These are phyloP conservation scores for Boletus subcaerulescens DNA, from an alignment of 768 basidiomycete species.

Conservation along the genomic window DNA sequence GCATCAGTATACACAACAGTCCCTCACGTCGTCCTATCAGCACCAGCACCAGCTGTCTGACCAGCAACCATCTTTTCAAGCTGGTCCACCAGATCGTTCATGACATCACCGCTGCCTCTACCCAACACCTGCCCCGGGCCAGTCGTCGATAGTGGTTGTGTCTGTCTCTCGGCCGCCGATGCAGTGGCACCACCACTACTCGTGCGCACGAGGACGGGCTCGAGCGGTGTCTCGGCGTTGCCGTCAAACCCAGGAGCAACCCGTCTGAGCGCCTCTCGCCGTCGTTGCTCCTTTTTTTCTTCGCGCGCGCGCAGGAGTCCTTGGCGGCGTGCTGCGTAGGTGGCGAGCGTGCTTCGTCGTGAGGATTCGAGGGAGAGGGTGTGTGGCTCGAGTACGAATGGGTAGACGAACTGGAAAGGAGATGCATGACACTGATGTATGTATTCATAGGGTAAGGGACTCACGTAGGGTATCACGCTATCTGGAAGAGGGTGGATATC, in stretches of 20 bases:
- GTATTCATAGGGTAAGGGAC: slow-evolving; percentile 20
- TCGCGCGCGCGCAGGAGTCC: slow-evolving; percentile 67
- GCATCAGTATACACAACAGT: too few relatives aligned
- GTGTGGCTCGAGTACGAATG: slow-evolving; percentile 90
- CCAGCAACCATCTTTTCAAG: slow-evolving; percentile 59
- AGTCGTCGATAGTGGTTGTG: too few relatives aligned
- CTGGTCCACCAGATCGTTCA: slow-evolving; percentile 82
- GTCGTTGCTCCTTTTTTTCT: slow-evolving; percentile 69
- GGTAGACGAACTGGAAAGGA: slow-evolving; percentile 86
- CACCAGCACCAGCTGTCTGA: neutral
- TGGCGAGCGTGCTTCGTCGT: slow-evolving; percentile 61
- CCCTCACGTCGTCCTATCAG: neutral
- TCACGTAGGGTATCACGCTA: slow-evolving; percentile 83
- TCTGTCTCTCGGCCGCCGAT: slow-evolving; percentile 13
- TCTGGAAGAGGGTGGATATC: slow-evolving; percentile 96
- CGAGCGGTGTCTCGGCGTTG: slow-evolving; percentile 46
- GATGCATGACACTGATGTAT: neutral
- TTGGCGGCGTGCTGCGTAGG: slow-evolving; percentile 65
- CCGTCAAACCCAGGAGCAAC: slow-evolving; percentile 89
- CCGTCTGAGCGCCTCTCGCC: slow-evolving; percentile 61
- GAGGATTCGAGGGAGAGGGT: slow-evolving; percentile 73
- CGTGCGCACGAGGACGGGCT: slow-evolving; percentile 14
- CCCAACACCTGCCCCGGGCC: neutral
- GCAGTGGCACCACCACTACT: neutral
- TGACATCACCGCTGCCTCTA: slow-evolving; percentile 47